A percentile compares a stretch with the other conserved stretches of the same genome.
These are phyloP conservation scores for Venturiaceae sp. DNA, from an alignment of 2,329 filamentous ascomycete species.

Conservation along the genomic window DNA sequence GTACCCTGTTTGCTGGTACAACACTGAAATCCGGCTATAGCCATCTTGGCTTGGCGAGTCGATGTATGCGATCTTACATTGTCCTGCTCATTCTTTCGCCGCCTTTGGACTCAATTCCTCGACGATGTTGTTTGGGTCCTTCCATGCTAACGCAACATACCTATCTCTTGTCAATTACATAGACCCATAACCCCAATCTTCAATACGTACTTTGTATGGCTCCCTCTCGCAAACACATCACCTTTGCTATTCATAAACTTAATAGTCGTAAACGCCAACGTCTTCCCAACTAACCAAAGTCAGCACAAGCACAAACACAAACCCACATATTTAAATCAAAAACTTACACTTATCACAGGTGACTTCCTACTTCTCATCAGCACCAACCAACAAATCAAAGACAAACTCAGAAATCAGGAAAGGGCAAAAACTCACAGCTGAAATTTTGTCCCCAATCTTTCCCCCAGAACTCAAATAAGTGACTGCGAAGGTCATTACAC, in stretches of 20 bases:
- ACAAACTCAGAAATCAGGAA: background rate
- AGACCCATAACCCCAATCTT: background rate
- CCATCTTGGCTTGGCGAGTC: too few relatives aligned
- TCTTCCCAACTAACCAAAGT: constrained; percentile 47
- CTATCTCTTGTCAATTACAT: constrained; percentile 17
- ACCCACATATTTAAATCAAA: background rate
- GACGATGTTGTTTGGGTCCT: constrained; percentile 51
- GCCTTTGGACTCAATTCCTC: constrained; percentile 35
- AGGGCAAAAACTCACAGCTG: constrained; percentile 36
- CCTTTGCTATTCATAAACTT: constrained; percentile 49
- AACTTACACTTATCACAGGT: constrained; percentile 54
- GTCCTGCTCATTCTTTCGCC: background rate
- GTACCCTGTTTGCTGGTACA: too few relatives aligned
- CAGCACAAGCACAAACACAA: background rate
- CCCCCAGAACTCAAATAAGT: constrained; percentile 56
- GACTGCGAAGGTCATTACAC: constrained; percentile 29
- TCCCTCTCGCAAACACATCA: constrained; percentile 53
- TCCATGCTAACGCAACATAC: constrained; percentile 51
- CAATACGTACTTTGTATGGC: constrained; percentile 52
- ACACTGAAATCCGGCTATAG: too few relatives aligned
- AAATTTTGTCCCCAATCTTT: constrained; percentile 49
- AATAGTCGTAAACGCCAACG: constrained; percentile 53
- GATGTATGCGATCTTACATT: too few relatives aligned
- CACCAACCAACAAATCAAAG: constrained; percentile 12
- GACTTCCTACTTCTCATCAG: constrained; percentile 35